Percentiles rank a stretch among this genome's conserved stretches.
Conservation (phyloP, 768 basidiomycete species). For the Sistotremastrum suecicum region DNA sequence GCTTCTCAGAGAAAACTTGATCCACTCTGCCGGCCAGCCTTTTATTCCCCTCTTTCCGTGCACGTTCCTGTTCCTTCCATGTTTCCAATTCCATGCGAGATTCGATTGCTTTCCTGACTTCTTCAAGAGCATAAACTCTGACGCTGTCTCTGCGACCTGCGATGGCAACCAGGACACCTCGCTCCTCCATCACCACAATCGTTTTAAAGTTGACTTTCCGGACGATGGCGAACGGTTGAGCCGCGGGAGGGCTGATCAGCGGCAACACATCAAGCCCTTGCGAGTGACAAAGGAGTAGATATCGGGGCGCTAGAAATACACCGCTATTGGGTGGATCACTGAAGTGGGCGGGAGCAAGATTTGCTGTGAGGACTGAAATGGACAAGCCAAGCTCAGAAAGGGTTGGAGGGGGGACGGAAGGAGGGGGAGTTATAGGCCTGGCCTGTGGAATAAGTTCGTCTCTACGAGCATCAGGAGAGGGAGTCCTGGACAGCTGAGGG, state of each 20-base stretch:
- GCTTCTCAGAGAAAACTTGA: conserved; percentile 9
- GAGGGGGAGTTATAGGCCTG: conserved; percentile 58
- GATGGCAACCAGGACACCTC: conserved; percentile 81
- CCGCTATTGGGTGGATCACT: conserved; percentile 64
- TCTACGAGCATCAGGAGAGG: conserved; percentile 35
- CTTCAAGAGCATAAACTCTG: conserved; percentile 77
- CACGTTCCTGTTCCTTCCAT: conserved; percentile 58
- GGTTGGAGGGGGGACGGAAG: conserved; percentile 53
- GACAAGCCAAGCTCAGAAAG: conserved; percentile 65
- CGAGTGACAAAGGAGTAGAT: conserved; percentile 69
- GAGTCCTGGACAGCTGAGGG: conserved; percentile 15
- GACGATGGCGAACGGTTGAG: conserved; percentile 69
- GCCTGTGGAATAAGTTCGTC: conserved; percentile 3
- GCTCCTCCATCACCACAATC: conserved; percentile 87
- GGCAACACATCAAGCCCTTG: conserved; percentile 84
- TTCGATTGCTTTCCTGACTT: conserved; percentile 74
- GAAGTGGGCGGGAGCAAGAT: conserved; percentile 64
- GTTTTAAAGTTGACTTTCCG: conserved; percentile 72
- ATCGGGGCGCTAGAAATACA: conserved; percentile 69
- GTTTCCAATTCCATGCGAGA: conserved; percentile 78
- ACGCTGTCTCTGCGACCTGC: conserved; percentile 79
- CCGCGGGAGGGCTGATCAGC: conserved; percentile 54
- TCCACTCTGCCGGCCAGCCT: conserved; percentile 27
- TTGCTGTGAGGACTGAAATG: conserved; percentile 49
- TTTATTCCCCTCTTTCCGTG: conserved; percentile 53